These are phyloP conservation scores for Cephaloascus albidus DNA, from an alignment of 805 yeast genomes.

Conservation along the genomic window DNA sequence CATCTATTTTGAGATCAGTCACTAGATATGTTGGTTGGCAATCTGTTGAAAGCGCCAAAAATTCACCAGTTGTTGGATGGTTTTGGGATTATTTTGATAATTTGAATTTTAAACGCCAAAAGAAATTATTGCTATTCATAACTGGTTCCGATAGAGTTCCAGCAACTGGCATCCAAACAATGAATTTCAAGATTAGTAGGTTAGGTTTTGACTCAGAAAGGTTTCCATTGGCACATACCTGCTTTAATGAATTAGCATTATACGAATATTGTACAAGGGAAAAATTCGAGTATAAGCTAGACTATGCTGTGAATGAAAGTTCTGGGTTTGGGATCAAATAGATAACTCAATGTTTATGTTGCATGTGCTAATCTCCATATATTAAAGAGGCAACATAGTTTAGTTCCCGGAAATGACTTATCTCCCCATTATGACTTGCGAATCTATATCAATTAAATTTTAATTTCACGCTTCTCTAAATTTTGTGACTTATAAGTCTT, in stretches of 20 bases:
- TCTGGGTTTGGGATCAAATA: slow-evolving; percentile 80
- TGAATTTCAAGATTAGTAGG: slow-evolving; percentile 63
- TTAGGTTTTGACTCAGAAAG: slow-evolving; percentile 30
- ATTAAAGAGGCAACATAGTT: too few relatives aligned
- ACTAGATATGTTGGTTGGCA: slow-evolving; percentile 69
- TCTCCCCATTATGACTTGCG: too few relatives aligned
- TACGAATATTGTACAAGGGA: slow-evolving; percentile 51
- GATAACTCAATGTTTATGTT: slow-evolving; percentile 1
- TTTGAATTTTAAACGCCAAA: slow-evolving; percentile 38
- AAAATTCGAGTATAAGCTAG: slow-evolving; percentile 48
- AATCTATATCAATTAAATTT: too few relatives aligned
- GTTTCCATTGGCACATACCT: slow-evolving; percentile 85
- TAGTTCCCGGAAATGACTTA: too few relatives aligned
- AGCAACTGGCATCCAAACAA: slow-evolving; percentile 78
- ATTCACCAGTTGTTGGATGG: slow-evolving; percentile 51
- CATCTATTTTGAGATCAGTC: slow-evolving; percentile 55
- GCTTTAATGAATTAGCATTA: slow-evolving; percentile 83
- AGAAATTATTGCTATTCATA: slow-evolving; percentile 60
- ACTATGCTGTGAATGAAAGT: slow-evolving; percentile 66
- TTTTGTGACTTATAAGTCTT: too few relatives aligned
- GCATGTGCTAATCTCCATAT: too few relatives aligned
- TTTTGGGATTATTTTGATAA: slow-evolving; percentile 74
- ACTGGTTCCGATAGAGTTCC: slow-evolving; percentile 92
- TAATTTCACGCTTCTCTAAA: too few relatives aligned
- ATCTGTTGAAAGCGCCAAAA: slow-evolving; percentile 21